phyloP scores from a whole-genome alignment of 306 rosid species.

The Begonia loranthoides region DNA sequence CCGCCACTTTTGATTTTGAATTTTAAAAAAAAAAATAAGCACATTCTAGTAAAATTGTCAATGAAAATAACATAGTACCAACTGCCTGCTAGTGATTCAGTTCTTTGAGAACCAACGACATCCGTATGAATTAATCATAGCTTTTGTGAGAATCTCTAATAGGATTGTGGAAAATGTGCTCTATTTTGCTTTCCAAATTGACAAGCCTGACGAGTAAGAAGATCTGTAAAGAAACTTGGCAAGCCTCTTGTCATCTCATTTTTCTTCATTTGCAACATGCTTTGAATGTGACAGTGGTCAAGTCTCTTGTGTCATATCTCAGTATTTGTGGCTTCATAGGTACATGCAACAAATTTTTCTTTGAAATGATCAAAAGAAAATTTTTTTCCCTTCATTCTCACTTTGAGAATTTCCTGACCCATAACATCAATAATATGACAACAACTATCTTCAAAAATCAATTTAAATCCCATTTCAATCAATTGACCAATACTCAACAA shows the following conservation, averaged over 20 bases:
- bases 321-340: too few species aligned
- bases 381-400: background rate
- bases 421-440: too few species aligned
- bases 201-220: background rate
- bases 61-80: slow-evolving; percentile 2
- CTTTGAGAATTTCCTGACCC: background rate
- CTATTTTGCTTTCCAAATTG: background rate
- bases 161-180: background rate
- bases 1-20: background rate
- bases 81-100: slow-evolving; percentile 1
- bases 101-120: background rate
- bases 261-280: too few species aligned
- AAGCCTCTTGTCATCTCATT: background rate
- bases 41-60: slow-evolving; percentile 7
- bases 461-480: background rate
- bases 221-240: too few species aligned
- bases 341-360: background rate
- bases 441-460: background rate
- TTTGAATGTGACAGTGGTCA: too few species aligned
- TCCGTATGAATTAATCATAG: background rate
- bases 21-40: slow-evolving; percentile 3
- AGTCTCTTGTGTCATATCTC: too few species aligned
- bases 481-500: background rate
- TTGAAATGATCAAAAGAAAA: background rate
- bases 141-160: background rate